phyloP scores from a whole-genome alignment of 441 rosid genomes.

The Mallotus japonicus region DNA sequence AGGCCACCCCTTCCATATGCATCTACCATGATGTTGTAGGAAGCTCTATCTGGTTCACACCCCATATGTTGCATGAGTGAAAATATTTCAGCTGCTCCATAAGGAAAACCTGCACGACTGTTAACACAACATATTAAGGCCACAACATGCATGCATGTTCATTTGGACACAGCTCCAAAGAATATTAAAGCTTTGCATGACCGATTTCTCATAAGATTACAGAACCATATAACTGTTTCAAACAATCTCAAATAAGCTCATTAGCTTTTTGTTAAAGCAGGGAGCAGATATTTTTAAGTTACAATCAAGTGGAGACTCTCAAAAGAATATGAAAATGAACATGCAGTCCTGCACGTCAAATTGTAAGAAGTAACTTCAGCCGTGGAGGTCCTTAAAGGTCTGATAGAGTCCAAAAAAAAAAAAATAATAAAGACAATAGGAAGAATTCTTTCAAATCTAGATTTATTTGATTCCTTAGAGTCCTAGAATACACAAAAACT shows the following conservation, averaged over 20 bases:
- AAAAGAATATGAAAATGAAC: background rate
- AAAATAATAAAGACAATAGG: background rate
- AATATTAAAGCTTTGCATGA: background rate
- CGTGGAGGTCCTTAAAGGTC: background rate
- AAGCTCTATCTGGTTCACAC: constrained; percentile 90
- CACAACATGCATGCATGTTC: background rate
- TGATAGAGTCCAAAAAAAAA: background rate
- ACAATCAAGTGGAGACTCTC: background rate
- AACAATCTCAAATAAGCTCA: background rate
- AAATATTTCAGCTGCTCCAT: constrained; percentile 87
- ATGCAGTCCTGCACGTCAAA: background rate
- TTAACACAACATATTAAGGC: constrained; percentile 26
- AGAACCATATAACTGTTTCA: background rate
- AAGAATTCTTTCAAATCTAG: background rate
- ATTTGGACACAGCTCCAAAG: background rate
- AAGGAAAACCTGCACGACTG: constrained; percentile 93
- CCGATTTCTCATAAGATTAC: background rate
- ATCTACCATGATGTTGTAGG: constrained; percentile 89
- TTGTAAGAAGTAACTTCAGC: background rate
- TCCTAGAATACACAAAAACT: too few species aligned
- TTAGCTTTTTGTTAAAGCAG: background rate
- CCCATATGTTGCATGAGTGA: constrained; percentile 94
- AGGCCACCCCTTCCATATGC: constrained; percentile 89
- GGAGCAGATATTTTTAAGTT: background rate
- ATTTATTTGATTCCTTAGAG: background rate